phyloP scores from a whole-genome alignment of 768 basidiomycete species.

The Tylopilus subfusipes region DNA sequence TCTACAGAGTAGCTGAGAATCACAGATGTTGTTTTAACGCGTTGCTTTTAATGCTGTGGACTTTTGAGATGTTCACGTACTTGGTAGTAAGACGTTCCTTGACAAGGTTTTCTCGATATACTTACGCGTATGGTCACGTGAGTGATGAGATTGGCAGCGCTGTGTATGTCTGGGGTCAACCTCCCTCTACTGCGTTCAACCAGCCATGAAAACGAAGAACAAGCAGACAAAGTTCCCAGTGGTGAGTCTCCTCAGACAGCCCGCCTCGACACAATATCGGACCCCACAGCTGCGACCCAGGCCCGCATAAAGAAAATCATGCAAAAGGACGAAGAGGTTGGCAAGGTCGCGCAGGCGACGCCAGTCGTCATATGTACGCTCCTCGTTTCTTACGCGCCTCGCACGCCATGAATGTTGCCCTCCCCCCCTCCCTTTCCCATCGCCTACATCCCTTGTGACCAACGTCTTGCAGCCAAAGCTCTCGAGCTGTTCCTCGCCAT shows the following conservation, averaged over 20 bases:
- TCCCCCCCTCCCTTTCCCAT: neutral
- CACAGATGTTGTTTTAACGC: neutral
- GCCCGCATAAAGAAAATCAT: constrained; percentile 99
- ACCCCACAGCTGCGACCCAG: constrained; percentile 37
- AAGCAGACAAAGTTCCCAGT: constrained; percentile 91
- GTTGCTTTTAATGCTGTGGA: too few relatives aligned
- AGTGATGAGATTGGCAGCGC: constrained; percentile 19
- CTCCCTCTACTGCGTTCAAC: neutral
- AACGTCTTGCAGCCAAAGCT: constrained; percentile 72
- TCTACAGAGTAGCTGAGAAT: neutral
- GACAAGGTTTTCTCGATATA: too few relatives aligned
- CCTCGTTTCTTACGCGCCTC: constrained; percentile 9
- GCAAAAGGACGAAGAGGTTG: constrained; percentile 99
- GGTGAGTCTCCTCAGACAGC: constrained; percentile 41
- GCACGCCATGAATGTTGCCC: constrained; percentile 9
- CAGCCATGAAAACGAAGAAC: constrained; percentile 81
- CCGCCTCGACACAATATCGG: neutral
- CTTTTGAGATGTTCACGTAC: too few relatives aligned
- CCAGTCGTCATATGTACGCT: constrained; percentile 93
- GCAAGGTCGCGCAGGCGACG: constrained; percentile 95
- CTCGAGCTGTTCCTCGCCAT: constrained; percentile 87
- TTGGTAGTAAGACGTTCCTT: too few relatives aligned
- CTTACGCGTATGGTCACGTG: constrained; percentile 18
- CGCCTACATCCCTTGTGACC: neutral
- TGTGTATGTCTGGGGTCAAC: constrained; percentile 8